phyloP scores from a whole-genome alignment of 148 eudicot genomes.

The Tetragonia tetragonoides region DNA sequence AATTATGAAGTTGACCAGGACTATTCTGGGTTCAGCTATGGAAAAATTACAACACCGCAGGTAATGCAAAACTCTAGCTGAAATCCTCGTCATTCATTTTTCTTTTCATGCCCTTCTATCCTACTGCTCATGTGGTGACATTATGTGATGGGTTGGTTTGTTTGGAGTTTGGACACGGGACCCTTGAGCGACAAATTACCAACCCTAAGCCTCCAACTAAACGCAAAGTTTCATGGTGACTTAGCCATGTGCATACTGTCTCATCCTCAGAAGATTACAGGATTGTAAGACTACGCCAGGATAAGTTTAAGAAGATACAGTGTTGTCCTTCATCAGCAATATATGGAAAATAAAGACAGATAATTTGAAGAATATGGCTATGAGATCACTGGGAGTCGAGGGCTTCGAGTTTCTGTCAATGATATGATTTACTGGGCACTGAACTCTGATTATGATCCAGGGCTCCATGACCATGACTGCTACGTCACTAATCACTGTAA shows the following conservation, averaged over 20 bases:
- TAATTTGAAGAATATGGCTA: no score
- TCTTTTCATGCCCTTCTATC: neutral
- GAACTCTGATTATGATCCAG: no score
- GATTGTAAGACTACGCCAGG: conserved; percentile 1
- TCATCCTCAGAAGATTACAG: conserved; percentile 5
- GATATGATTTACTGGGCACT: no score
- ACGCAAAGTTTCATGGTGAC: neutral
- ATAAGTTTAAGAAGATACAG: neutral
- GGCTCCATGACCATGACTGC: no score
- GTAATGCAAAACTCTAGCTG: neutral
- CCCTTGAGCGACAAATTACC: neutral
- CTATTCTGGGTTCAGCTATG: neutral
- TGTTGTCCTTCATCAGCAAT: neutral
- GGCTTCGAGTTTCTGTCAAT: no score
- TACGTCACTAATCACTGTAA: no score
- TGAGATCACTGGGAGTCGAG: no score
- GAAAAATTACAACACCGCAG: neutral
- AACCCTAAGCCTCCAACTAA: neutral
- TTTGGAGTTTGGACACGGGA: neutral
- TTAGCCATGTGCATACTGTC: neutral
- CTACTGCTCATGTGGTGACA: neutral
- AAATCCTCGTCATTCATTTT: neutral
- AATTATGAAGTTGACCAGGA: neutral
- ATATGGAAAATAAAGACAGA: no score
- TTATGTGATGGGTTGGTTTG: conserved; percentile 3